Evolutionary conservation across 495 filamentous ascomycete genomes (phyloP).

Genomic region (Lasiosphaeriaceae sp.): DNA sequence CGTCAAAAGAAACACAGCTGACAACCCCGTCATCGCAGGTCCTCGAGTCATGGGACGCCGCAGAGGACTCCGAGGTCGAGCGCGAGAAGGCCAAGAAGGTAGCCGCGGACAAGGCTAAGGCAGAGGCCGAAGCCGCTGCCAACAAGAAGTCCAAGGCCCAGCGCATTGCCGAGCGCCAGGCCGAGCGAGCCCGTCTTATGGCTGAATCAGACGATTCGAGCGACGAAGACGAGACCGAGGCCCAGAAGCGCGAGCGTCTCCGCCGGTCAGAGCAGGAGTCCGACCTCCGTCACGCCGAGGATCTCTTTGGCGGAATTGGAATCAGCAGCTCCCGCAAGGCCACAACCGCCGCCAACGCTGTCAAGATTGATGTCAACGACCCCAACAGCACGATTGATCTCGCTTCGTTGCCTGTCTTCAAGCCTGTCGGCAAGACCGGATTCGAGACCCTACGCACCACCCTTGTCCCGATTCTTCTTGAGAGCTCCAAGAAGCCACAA

Average conservation of each 20-base stretch:
- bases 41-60: constrained; percentile 94
- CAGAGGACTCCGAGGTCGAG: constrained; percentile 95
- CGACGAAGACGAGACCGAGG: constrained; percentile 69
- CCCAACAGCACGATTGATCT: constrained; percentile 79
- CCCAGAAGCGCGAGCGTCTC: constrained; percentile 65
- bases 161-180: constrained; percentile 74
- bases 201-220: constrained; percentile 54
- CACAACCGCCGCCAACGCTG: constrained; percentile 52
- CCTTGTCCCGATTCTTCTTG: constrained; percentile 68
- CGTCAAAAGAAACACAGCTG: constrained; percentile 15
- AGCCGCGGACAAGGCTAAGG: constrained; percentile 82
- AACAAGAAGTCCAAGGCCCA: constrained; percentile 87
- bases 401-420: constrained; percentile 74
- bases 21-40: constrained; percentile 50
- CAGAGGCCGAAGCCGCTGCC: constrained; percentile 84
- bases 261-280: constrained; percentile 77
- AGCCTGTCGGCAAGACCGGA: constrained; percentile 79
- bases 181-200: constrained; percentile 45
- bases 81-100: constrained; percentile 89
- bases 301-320: constrained; percentile 80
- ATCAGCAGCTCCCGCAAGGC: constrained; percentile 63
- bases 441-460: constrained; percentile 71
- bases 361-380: constrained; percentile 65
- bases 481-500: constrained; percentile 80
- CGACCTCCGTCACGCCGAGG: constrained; percentile 86